phyloP scores from a whole-genome alignment of 2,329 filamentous ascomycete species.

The Fusarium sp. region DNA sequence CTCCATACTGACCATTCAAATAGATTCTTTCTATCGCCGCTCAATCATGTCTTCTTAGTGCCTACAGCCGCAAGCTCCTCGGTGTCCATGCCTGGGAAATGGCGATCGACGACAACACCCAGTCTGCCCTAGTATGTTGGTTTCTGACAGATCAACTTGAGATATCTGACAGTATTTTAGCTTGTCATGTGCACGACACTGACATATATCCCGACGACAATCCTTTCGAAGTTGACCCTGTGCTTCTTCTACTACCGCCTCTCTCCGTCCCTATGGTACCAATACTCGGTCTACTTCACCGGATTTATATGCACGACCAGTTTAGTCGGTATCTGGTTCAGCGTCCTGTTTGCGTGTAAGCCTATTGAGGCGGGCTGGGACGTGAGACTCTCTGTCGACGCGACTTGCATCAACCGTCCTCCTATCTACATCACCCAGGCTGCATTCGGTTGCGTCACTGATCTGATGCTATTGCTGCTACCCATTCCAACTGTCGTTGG shows the following conservation, averaged over 20 bases:
- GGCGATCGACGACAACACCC: conserved; percentile 12
- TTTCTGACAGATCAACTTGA: background rate
- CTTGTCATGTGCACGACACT: conserved; percentile 20
- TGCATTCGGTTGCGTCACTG: conserved; percentile 18
- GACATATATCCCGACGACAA: conserved; percentile 18
- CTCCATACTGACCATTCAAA: background rate
- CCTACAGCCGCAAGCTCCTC: conserved; percentile 9
- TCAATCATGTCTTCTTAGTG: conserved; percentile 24
- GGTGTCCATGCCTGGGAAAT: conserved; percentile 25
- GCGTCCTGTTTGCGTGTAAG: conserved; percentile 19
- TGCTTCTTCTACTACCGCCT: conserved; percentile 29
- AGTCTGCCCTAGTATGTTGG: background rate
- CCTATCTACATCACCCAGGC: conserved; percentile 20
- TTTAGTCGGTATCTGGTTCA: conserved; percentile 12
- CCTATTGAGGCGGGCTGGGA: conserved; percentile 8
- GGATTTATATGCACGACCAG: conserved; percentile 8
- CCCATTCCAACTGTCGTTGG: conserved; percentile 7
- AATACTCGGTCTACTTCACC: conserved; percentile 13
- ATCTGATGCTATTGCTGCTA: conserved; percentile 1
- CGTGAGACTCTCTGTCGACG: background rate
- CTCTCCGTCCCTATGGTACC: conserved; percentile 16
- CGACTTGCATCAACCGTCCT: conserved; percentile 15
- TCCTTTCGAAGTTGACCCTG: conserved; percentile 13
- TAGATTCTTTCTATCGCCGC: conserved; percentile 9
- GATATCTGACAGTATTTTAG: background rate